phyloP scores from a whole-genome alignment of 306 rosid species.

The Vigna nakashimae region DNA sequence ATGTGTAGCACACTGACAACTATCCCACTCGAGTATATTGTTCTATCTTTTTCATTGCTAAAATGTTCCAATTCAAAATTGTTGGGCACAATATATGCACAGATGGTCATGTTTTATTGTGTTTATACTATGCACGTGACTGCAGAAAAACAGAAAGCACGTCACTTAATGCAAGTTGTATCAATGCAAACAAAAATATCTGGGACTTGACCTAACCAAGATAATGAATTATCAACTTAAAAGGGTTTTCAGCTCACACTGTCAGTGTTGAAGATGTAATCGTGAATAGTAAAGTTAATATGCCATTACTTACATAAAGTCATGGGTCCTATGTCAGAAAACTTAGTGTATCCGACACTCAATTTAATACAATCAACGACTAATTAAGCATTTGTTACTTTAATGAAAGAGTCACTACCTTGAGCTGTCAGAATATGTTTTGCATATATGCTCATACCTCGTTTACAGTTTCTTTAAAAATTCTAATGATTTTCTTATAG shows the following conservation, averaged over 20 bases:
- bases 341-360: no score
- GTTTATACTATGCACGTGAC: not conserved
- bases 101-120: not conserved
- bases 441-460: no score
- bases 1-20: slow-evolving; percentile 38
- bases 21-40: slow-evolving; percentile 1
- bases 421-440: no score
- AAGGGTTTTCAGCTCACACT: not conserved
- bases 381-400: no score
- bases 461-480: no score
- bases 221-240: not conserved
- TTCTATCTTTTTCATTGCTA: slow-evolving; percentile 29
- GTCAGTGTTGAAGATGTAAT: no score
- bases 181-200: not conserved
- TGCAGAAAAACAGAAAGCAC: not conserved
- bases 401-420: no score
- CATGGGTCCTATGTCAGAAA: no score
- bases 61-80: slow-evolving; percentile 23
- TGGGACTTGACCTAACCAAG: not conserved
- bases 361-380: no score
- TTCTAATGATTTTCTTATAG: no score
- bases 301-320: no score
- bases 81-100: slow-evolving; percentile 1
- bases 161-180: not conserved
- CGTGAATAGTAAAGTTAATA: not conserved